A percentile compares a stretch with the other conserved stretches of the same genome.
Evolutionary conservation across 768 basidiomycete species (phyloP).

Genomic region (Sporobolomyces roseus): DNA sequence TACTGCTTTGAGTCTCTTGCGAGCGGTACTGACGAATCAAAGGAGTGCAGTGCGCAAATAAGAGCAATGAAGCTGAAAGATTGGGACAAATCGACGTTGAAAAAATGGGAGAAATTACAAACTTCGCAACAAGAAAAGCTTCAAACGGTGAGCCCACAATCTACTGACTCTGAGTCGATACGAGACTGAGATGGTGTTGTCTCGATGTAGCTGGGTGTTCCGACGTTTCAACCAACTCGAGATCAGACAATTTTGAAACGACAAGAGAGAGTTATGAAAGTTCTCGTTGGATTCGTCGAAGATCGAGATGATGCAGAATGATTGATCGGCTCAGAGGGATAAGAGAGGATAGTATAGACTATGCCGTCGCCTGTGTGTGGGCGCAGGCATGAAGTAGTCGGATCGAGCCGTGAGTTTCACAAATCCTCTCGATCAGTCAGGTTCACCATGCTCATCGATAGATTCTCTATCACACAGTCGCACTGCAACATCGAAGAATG

Average conservation of each 20-base stretch:
- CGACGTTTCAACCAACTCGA: constrained; percentile 30
- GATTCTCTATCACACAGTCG: too few species aligned
- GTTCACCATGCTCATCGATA: too few species aligned
- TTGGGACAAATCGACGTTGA: constrained; percentile 20
- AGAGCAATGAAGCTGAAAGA: constrained; percentile 10
- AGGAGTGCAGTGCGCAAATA: background rate
- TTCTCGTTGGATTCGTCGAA: constrained; percentile 40
- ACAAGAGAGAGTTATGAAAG: constrained; percentile 33
- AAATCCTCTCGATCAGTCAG: too few species aligned
- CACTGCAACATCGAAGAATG: too few species aligned
- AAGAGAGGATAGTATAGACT: too few species aligned
- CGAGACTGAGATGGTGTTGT: background rate
- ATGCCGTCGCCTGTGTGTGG: background rate
- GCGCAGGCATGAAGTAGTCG: too few species aligned
- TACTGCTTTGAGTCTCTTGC: too few species aligned
- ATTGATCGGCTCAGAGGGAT: background rate
- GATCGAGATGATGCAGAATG: constrained; percentile 14
- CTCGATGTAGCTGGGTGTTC: constrained; percentile 19
- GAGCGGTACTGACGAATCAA: background rate
- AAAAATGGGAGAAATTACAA: constrained; percentile 22
- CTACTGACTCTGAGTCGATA: too few species aligned
- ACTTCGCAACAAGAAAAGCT: constrained; percentile 24
- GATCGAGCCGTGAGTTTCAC: too few species aligned
- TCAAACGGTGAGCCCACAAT: background rate
- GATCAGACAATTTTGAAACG: constrained; percentile 28